Evolutionary conservation across 2,329 filamentous ascomycete genomes (phyloP).

Genomic region (Ophiognomonia clavigignenti-juglandacearum): DNA sequence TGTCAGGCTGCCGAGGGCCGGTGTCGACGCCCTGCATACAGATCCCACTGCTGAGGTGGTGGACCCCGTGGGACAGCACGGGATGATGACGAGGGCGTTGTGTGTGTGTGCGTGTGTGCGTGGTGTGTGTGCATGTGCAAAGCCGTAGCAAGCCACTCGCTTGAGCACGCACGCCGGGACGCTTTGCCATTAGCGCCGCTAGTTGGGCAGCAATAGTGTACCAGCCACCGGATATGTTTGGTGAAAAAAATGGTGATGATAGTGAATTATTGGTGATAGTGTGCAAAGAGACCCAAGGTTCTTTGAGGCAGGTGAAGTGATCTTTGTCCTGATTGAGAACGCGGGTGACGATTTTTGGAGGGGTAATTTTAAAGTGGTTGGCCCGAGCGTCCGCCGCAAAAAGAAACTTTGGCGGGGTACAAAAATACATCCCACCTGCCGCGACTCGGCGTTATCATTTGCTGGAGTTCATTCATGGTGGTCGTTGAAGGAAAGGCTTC

Average conservation of each 20-base stretch:
- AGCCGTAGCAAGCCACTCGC: not conserved
- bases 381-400: not conserved
- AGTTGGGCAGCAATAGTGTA: not conserved
- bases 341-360: not conserved
- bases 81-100: too few relatives aligned
- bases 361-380: not conserved
- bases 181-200: not conserved
- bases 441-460: conserved; percentile 23
- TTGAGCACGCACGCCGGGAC: not conserved
- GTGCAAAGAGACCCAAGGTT: not conserved
- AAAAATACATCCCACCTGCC: conserved; percentile 20
- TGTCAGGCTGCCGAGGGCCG: not conserved
- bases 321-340: not conserved
- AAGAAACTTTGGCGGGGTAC: conserved; percentile 8
- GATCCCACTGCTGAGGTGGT: not conserved
- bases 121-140: too few relatives aligned
- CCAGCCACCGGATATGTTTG: not conserved
- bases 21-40: not conserved
- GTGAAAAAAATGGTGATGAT: not conserved
- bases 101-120: too few relatives aligned
- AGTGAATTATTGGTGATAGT: too few relatives aligned
- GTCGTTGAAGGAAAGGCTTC: too few relatives aligned
- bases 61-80: too few relatives aligned
- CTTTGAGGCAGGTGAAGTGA: not conserved
- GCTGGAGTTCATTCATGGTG: conserved; percentile 12